Evolutionary conservation across 805 yeast species (phyloP).

Genomic region (Brettanomyces naardenensis): DNA sequence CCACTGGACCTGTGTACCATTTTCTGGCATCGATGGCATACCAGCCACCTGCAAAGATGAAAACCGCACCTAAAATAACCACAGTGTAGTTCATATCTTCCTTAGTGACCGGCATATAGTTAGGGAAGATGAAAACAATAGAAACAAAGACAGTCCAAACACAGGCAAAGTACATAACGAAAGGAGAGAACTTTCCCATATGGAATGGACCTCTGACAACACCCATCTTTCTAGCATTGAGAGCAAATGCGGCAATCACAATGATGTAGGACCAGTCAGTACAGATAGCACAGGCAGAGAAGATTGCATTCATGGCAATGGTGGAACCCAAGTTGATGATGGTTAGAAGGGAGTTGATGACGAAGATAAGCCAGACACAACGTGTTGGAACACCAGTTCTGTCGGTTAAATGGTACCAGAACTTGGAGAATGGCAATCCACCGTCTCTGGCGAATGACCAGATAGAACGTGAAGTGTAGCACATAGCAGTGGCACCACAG

Average conservation of each 20-base stretch:
- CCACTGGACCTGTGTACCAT: conserved; percentile 50
- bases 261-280: conserved; percentile 43
- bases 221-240: conserved; percentile 37
- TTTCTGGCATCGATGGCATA: conserved; percentile 40
- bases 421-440: conserved; percentile 40
- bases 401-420: conserved; percentile 32
- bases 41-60: conserved; percentile 33
- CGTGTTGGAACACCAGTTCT: conserved; percentile 36
- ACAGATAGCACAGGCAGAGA: conserved; percentile 45
- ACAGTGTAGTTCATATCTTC: conserved; percentile 48
- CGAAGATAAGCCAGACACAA: conserved; percentile 34
- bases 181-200: conserved; percentile 34
- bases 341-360: conserved; percentile 35
- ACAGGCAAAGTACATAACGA: conserved; percentile 33
- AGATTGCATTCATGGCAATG: conserved; percentile 45
- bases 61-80: conserved; percentile 37
- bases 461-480: conserved; percentile 43
- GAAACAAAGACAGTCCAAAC: conserved; percentile 41
- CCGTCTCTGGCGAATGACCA: conserved; percentile 53
- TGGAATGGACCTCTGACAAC: conserved; percentile 42
- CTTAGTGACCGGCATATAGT: conserved; percentile 33
- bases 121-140: conserved; percentile 45
- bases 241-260: conserved; percentile 34
- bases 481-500: conserved; percentile 44
- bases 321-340: conserved; percentile 35